Evolutionary conservation across 371 early-diverging fungal genomes (phyloP), one percentile per base, ranked within the genome.

Genomic region (Enteropsectra breve): DNA sequence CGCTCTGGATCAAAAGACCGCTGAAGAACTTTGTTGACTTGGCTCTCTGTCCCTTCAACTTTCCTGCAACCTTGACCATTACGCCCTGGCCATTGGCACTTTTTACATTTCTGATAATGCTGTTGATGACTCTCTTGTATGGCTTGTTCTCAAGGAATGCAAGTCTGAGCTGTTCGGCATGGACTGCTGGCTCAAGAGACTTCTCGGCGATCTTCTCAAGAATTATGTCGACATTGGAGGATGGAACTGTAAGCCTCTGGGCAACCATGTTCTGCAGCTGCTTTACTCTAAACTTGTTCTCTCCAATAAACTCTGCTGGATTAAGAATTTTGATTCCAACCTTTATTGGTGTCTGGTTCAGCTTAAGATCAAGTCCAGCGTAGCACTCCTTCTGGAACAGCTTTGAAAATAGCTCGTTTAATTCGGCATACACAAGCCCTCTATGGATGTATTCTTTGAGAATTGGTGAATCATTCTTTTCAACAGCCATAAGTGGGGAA

Each of bases 1-100:
- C 99, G 79, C 94, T 91, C 45, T 81, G 81, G 23, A 79, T 74
- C 88, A 97, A 90, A 86, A 94, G 92, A 77, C 97, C 97, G 76
- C 92, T 93, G 78, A 87, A 84, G 83, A 95, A 96, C 88, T 98
- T 98, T 91, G 93, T 93, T 72, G 96, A 87, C 87, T 93, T 94
- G 81, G 99, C 99, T 88, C 99, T 93, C 64, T 94, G 95, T 82
- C 91, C 99, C 83, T 96, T 93, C 66, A 97, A 86, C 88, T 98
- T 98, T 76, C 99, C 99, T 72, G 93, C 91, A 70, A 98, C 90
- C 76, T 95, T 88, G 57, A 98, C 93, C 82, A 93, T 92, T 81
- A 90, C 90, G 81, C 99, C 99, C 87, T 94, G 94, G 82, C 94
- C 99, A 75, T 96, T 96, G 78, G 92, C 88, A 83, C 92, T 92